Percentiles rank a stretch among this genome's conserved stretches.
Conservation (phyloP, 2,329 filamentous ascomycete species). For the Ilyonectria mors-panacis region DNA sequence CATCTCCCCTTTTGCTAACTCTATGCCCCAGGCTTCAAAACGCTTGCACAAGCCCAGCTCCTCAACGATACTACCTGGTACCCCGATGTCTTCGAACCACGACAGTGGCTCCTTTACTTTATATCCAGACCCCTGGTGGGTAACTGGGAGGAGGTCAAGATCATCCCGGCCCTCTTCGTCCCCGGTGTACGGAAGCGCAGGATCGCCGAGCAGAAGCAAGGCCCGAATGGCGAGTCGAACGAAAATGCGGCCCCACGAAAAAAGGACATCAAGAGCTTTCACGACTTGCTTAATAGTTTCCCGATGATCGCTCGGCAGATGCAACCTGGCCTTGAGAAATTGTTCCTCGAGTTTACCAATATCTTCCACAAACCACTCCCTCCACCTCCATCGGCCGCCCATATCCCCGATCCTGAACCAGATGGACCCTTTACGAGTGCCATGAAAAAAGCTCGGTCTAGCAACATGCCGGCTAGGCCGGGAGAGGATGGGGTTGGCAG, state of each 20-base stretch:
- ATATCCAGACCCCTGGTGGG: slow-evolving; percentile 92
- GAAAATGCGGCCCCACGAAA: slow-evolving; percentile 70
- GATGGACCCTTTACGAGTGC: slow-evolving; percentile 70
- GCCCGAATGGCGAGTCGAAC: slow-evolving; percentile 56
- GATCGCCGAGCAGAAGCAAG: slow-evolving; percentile 55
- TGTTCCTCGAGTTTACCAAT: slow-evolving; percentile 90
- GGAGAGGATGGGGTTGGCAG: slow-evolving; percentile 52
- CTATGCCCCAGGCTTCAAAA: slow-evolving; percentile 82
- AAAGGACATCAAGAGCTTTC: slow-evolving; percentile 92
- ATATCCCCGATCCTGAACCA: slow-evolving; percentile 71
- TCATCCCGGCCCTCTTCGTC: slow-evolving; percentile 75
- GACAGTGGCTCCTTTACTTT: slow-evolving; percentile 97
- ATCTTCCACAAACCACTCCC: slow-evolving; percentile 90
- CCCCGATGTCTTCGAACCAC: slow-evolving; percentile 87
- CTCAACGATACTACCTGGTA: slow-evolving; percentile 90
- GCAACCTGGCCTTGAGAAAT: slow-evolving; percentile 89
- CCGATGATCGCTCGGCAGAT: slow-evolving; percentile 97
- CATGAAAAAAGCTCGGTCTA: slow-evolving; percentile 69
- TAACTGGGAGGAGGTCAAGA: slow-evolving; percentile 81
- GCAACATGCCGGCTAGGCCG: slow-evolving; percentile 58
- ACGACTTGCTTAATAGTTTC: slow-evolving; percentile 90
- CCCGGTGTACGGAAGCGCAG: slow-evolving; percentile 59
- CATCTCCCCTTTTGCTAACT: slow-evolving; percentile 42
- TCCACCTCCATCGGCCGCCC: slow-evolving; percentile 75
- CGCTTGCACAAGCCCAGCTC: slow-evolving; percentile 89